phyloP scores from a whole-genome alignment of 192 early-diverging fungal species.

The Coemansia sp. region DNA sequence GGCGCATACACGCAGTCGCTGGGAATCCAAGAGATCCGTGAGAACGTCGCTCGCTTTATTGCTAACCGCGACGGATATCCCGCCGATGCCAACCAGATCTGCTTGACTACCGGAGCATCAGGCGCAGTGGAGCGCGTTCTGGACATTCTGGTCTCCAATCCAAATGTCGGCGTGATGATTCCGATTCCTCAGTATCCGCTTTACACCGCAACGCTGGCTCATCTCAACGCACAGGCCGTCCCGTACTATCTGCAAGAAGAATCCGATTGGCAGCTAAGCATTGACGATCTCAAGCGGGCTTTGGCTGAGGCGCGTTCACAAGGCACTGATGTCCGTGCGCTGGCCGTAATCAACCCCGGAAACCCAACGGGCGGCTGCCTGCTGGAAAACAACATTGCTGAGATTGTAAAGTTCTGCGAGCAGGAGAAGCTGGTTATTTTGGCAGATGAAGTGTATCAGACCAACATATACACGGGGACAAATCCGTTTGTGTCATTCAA shows the following conservation, averaged over 20 bases:
- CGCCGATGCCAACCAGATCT: slow-evolving; percentile 79
- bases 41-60: slow-evolving; percentile 90
- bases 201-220: slow-evolving; percentile 88
- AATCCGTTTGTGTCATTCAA: slow-evolving; percentile 96
- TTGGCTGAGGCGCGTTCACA: slow-evolving; percentile 61
- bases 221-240: slow-evolving; percentile 81
- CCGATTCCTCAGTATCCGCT: slow-evolving; percentile 99
- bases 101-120: slow-evolving; percentile 90
- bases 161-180: slow-evolving; percentile 93
- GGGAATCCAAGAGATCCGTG: slow-evolving; percentile 78
- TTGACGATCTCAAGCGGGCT: slow-evolving; percentile 63
- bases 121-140: slow-evolving; percentile 91
- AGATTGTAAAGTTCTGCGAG: slow-evolving; percentile 88
- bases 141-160: slow-evolving; percentile 76
- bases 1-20: slow-evolving; percentile 97
- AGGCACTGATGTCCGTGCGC: slow-evolving; percentile 85
- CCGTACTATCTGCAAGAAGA: slow-evolving; percentile 92
- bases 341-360: slow-evolving; percentile 97
- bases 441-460: slow-evolving; percentile 99
- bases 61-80: slow-evolving; percentile 90
- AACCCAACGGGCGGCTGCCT: slow-evolving; percentile 97
- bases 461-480: slow-evolving; percentile 80
- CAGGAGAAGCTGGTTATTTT: slow-evolving; percentile 78
- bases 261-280: slow-evolving; percentile 76
- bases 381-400: slow-evolving; percentile 74